Conservation (phyloP, 139 green algal genomes). For the Chlamydomonas sphaeroides region DNA sequence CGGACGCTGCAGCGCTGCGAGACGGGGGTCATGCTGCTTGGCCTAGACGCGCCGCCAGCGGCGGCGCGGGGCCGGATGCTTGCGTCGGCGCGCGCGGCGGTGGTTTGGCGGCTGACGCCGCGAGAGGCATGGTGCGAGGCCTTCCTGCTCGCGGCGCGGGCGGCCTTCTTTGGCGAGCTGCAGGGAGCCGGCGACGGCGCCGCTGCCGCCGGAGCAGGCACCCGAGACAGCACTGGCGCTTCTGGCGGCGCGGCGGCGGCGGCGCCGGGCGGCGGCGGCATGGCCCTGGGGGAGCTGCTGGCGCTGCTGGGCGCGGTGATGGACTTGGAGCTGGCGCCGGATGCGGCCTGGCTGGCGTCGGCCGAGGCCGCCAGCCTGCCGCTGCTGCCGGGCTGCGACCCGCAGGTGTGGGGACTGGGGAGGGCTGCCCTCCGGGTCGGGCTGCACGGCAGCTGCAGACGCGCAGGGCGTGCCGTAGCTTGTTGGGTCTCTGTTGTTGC, state of each 20-base stretch:
- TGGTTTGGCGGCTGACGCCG: background rate
- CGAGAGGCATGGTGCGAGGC: no score
- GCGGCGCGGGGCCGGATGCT: background rate
- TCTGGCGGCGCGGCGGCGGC: background rate
- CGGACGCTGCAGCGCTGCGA: background rate
- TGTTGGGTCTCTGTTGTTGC: background rate
- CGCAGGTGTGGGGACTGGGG: background rate
- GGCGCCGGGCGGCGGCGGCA: background rate
- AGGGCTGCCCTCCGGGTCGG: background rate
- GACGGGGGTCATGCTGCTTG: slow-evolving; percentile 1
- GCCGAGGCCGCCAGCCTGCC: slow-evolving; percentile 21
- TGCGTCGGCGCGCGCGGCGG: background rate
- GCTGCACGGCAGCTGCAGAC: no score
- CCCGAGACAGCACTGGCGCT: background rate
- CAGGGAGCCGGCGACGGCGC: no score
- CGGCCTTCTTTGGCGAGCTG: no score
- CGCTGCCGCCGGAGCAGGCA: background rate
- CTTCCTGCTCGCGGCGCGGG: no score
- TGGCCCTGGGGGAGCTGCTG: background rate
- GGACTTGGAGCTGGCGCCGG: slow-evolving; percentile 11
- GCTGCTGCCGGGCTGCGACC: slow-evolving; percentile 1
- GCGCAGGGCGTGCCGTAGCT: no score
- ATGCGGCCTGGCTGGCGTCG: background rate
- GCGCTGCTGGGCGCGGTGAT: background rate
- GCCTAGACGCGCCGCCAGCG: background rate